Conservation (phyloP, 2,329 filamentous ascomycete genomes). For the Bisporella sp. region DNA sequence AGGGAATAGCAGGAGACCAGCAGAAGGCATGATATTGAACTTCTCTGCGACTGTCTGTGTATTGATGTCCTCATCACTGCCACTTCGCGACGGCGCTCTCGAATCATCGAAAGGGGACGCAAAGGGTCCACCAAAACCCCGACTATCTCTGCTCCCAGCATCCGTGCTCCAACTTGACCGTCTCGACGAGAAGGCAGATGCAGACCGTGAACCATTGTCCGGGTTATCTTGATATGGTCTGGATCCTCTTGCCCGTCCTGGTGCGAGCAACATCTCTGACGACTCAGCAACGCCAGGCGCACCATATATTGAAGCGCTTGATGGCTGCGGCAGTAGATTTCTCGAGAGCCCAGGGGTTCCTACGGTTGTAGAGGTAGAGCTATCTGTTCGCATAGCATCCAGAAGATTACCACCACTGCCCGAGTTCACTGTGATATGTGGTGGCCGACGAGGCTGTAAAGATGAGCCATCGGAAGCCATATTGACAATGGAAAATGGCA, state of each 20-base stretch:
- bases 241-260: constrained; percentile 36
- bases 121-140: constrained; percentile 26
- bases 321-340: constrained; percentile 20
- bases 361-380: constrained; percentile 26
- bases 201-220: constrained; percentile 35
- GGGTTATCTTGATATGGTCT: constrained; percentile 45
- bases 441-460: constrained; percentile 28
- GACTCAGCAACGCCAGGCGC: constrained; percentile 26
- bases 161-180: constrained; percentile 62
- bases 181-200: constrained; percentile 43
- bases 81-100: constrained; percentile 31
- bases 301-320: constrained; percentile 15
- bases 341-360: constrained; percentile 22
- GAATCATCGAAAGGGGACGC: constrained; percentile 30
- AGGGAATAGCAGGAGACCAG: constrained; percentile 59
- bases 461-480: constrained; percentile 12
- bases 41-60: constrained; percentile 69
- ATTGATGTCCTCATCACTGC: constrained; percentile 58
- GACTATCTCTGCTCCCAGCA: constrained; percentile 43
- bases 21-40: constrained; percentile 64
- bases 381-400: constrained; percentile 28
- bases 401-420: constrained; percentile 42
- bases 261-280: constrained; percentile 43
- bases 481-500: background rate
- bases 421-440: constrained; percentile 59